Conservation (phyloP, 345 rosid genomes). For the Nephelium lappaceum region DNA sequence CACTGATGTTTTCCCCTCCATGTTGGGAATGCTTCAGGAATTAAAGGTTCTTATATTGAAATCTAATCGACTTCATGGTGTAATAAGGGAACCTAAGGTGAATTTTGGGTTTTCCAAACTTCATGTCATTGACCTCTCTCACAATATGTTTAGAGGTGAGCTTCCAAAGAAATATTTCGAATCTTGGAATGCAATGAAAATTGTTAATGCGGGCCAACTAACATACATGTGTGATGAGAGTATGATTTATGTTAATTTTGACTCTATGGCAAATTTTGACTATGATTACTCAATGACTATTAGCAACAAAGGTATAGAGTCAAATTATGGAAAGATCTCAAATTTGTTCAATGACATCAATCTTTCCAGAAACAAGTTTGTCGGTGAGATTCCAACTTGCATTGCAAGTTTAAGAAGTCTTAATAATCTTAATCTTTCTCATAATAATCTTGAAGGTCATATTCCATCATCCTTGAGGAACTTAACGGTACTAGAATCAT, state of each 20-base stretch:
- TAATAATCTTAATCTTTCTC: slow-evolving; percentile 23
- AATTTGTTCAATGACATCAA: slow-evolving; percentile 5
- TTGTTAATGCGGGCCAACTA: background rate
- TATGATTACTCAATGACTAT: slow-evolving; percentile 16
- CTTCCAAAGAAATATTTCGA: too few relatives aligned
- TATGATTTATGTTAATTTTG: too few relatives aligned
- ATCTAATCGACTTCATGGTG: too few relatives aligned
- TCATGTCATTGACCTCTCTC: too few relatives aligned
- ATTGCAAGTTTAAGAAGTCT: slow-evolving; percentile 1
- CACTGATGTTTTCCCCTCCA: too few relatives aligned
- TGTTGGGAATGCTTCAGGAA: background rate
- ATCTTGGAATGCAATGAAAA: too few relatives aligned
- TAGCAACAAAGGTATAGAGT: slow-evolving; percentile 13
- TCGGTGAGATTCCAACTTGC: background rate
- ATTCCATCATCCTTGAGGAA: slow-evolving; percentile 21
- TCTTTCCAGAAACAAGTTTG: slow-evolving; percentile 27
- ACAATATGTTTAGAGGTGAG: too few relatives aligned
- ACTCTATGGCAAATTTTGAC: too few relatives aligned
- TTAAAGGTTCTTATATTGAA: too few relatives aligned
- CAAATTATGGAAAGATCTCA: slow-evolving; percentile 6
- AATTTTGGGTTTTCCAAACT: too few relatives aligned
- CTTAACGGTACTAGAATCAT: slow-evolving; percentile 14
- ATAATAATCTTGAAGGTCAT: slow-evolving; percentile 24
- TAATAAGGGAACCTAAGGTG: too few relatives aligned
- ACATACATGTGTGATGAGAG: background rate